A percentile compares a stretch with the other conserved stretches of the same genome.
Evolutionary conservation across 768 basidiomycete species (phyloP).

Genomic region (Hypholoma fasciculare): DNA sequence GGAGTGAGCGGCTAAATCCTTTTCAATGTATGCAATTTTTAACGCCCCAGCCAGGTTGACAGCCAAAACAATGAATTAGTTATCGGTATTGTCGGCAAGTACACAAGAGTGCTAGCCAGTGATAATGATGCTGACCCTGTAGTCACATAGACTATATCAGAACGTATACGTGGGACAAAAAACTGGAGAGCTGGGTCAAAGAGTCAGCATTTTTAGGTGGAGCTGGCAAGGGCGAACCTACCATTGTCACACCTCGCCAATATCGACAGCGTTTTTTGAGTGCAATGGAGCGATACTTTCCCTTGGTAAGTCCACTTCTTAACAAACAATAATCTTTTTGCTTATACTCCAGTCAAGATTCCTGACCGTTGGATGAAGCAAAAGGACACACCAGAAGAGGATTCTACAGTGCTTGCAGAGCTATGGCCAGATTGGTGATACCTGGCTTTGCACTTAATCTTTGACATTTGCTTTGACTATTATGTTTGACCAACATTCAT

Average conservation of each 20-base stretch:
- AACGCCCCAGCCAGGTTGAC: slow-evolving; percentile 60
- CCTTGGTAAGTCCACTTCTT: slow-evolving; percentile 53
- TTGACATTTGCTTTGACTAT: neutral
- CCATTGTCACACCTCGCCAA: slow-evolving; percentile 94
- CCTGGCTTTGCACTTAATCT: no score
- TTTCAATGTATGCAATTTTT: neutral
- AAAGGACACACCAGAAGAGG: slow-evolving; percentile 76
- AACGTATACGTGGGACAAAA: slow-evolving; percentile 98
- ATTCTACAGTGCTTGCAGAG: slow-evolving; percentile 53
- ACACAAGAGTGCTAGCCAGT: neutral
- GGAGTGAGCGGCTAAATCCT: slow-evolving; percentile 42
- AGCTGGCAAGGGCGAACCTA: slow-evolving; percentile 85
- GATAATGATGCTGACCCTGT: neutral
- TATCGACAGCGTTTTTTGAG: slow-evolving; percentile 86
- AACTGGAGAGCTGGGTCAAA: slow-evolving; percentile 97
- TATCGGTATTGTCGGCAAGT: slow-evolving; percentile 92
- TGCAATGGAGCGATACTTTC: slow-evolving; percentile 91
- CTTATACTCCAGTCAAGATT: slow-evolving; percentile 42
- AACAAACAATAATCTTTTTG: slow-evolving; percentile 7
- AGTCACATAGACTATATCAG: slow-evolving; percentile 80
- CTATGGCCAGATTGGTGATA: slow-evolving; percentile 66
- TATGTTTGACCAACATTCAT: neutral
- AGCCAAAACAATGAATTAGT: slow-evolving; percentile 87
- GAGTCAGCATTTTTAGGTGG: slow-evolving; percentile 90
- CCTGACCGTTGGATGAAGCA: slow-evolving; percentile 94